phyloP scores from a whole-genome alignment of 2,329 filamentous ascomycete genomes.

The Fusarium buharicum region DNA sequence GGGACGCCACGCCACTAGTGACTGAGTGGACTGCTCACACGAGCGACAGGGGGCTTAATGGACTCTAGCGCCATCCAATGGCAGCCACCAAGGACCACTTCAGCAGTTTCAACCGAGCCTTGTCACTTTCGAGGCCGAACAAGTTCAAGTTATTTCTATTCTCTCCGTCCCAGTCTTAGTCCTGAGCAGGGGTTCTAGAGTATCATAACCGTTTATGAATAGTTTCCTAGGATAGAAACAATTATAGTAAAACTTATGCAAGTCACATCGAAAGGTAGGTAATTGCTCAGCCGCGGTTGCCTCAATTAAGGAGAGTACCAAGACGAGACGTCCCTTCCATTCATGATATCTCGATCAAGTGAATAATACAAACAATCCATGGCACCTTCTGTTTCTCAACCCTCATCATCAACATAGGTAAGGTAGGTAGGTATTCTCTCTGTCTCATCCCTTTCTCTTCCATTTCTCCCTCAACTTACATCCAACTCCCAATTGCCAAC shows the following conservation, averaged over 20 bases:
- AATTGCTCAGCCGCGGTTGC: neutral
- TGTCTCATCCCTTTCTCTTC: constrained; percentile 26
- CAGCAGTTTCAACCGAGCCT: constrained; percentile 25
- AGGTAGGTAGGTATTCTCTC: too few relatives aligned
- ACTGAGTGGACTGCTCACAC: neutral
- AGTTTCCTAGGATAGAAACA: neutral
- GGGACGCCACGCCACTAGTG: constrained; percentile 9
- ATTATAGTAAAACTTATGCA: neutral
- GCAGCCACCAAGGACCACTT: constrained; percentile 31
- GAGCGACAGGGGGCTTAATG: constrained; percentile 23
- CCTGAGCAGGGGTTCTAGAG: neutral
- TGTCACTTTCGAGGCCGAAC: neutral
- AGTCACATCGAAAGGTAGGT: neutral
- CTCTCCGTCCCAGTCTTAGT: neutral
- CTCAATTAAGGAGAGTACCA: too few relatives aligned
- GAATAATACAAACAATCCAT: neutral
- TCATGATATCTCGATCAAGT: neutral
- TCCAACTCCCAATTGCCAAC: constrained; percentile 7
- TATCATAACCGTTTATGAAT: neutral
- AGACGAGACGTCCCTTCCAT: neutral
- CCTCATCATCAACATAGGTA: neutral
- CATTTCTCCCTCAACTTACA: constrained; percentile 1
- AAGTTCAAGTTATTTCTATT: constrained; percentile 6
- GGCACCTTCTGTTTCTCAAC: neutral
- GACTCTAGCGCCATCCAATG: constrained; percentile 38